Percentiles rank a stretch among this genome's conserved stretches.
Evolutionary conservation across 179 eudicot species (phyloP).

Genomic region (Beta lomatogona): DNA sequence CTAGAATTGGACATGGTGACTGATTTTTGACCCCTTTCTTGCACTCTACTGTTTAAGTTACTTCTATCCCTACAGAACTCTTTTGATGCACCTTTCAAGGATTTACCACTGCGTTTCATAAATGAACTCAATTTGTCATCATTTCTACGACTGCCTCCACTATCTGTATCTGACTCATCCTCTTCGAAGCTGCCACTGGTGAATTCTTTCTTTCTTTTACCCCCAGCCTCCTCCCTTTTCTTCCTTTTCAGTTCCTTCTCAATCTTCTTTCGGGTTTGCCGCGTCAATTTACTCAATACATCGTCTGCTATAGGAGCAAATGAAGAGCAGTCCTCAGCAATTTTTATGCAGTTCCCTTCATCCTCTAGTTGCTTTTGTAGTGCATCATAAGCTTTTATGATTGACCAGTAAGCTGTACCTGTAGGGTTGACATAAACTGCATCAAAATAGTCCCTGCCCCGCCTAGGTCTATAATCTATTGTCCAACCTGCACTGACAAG

Average conservation of each 20-base stretch:
- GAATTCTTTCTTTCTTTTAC: conserved; percentile 41
- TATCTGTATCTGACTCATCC: conserved; percentile 47
- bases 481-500: conserved; percentile 89
- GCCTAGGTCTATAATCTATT: conserved; percentile 95
- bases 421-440: conserved; percentile 89
- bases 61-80: conserved; percentile 41
- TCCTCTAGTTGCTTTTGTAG: conserved; percentile 80
- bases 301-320: conserved; percentile 75
- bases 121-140: conserved; percentile 50
- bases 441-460: conserved; percentile 88
- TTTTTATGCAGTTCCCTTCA: conserved; percentile 45
- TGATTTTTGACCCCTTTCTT: conserved; percentile 36
- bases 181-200: conserved; percentile 39
- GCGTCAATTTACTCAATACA: conserved; percentile 69
- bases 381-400: conserved; percentile 95
- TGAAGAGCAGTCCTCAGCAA: conserved; percentile 43
- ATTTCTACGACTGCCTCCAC: conserved; percentile 51
- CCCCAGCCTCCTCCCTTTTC: conserved; percentile 50
- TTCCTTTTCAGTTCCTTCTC: conserved; percentile 81
- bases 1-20: conserved; percentile 35
- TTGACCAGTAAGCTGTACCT: conserved; percentile 98
- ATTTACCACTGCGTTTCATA: conserved; percentile 50
- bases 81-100: conserved; percentile 43
- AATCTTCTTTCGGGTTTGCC: conserved; percentile 86
- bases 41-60: conserved; percentile 41